Conservation (phyloP, 495 filamentous ascomycete genomes). For the Annulohypoxylon bovei region DNA sequence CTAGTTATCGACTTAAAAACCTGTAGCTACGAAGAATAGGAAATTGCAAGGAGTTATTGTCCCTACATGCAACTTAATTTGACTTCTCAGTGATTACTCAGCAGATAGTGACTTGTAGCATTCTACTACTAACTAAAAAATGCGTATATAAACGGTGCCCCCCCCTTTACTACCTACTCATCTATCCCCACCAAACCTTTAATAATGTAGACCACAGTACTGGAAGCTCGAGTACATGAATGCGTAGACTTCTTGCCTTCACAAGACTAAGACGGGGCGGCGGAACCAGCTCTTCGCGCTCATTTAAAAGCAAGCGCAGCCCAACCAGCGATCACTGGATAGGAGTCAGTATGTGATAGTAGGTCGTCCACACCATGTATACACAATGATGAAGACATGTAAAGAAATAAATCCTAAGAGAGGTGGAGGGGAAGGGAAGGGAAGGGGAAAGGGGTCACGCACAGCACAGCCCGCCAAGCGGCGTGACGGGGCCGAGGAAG, state of each 20-base stretch:
- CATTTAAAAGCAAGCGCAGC: conserved; percentile 36
- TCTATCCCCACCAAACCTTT: neutral
- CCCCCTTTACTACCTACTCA: neutral
- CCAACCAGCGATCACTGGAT: conserved; percentile 46
- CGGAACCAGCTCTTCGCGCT: neutral
- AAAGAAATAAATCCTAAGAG: neutral
- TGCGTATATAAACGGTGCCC: neutral
- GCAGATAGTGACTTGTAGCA: neutral
- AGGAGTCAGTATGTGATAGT: neutral
- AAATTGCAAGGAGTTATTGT: neutral
- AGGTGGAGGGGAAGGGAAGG: neutral
- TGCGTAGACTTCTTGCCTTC: neutral
- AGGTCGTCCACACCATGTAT: neutral
- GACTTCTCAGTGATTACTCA: neutral
- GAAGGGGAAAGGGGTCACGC: neutral
- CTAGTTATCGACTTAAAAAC: neutral
- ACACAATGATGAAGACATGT: neutral
- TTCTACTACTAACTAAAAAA: no score
- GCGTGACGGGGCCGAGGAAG: conserved; percentile 67
- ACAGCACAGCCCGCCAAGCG: conserved; percentile 65
- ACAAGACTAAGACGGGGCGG: neutral
- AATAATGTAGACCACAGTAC: neutral
- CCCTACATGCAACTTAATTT: neutral
- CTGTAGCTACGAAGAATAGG: neutral
- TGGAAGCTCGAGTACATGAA: neutral